Evolutionary conservation across 805 yeast genomes (phyloP).

Genomic region (Schwanniomyces vanrijiae): DNA sequence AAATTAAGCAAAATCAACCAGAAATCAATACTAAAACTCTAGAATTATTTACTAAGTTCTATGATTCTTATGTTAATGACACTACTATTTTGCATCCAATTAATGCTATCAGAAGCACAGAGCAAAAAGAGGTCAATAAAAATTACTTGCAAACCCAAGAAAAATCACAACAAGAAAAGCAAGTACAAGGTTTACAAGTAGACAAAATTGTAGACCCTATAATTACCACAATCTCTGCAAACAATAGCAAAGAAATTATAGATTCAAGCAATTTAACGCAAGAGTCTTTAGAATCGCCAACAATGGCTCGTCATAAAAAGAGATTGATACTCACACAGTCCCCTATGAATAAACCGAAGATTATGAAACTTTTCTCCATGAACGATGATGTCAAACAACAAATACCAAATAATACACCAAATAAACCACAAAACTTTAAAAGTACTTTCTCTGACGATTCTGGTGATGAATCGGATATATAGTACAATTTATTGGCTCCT

Average conservation of each 20-base stretch:
- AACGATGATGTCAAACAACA: neutral
- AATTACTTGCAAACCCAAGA: no score
- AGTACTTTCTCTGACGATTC: constrained; percentile 8
- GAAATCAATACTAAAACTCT: constrained; percentile 2
- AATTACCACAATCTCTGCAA: neutral
- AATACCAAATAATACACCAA: neutral
- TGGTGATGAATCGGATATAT: constrained; percentile 1
- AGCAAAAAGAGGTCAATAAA: neutral
- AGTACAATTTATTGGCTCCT: no score
- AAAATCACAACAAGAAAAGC: neutral
- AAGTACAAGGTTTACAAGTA: neutral
- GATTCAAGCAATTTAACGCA: neutral
- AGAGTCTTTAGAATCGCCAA: neutral
- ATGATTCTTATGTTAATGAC: constrained; percentile 11
- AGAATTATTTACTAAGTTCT: constrained; percentile 10
- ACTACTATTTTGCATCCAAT: constrained; percentile 8
- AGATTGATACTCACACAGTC: neutral
- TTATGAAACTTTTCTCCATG: neutral
- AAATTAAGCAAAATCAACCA: neutral
- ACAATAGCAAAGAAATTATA: neutral
- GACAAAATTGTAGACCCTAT: neutral
- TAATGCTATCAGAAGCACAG: neutral
- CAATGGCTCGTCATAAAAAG: neutral
- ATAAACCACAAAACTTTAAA: neutral
- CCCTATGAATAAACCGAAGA: neutral